Evolutionary conservation across 768 basidiomycete genomes (phyloP).

Genomic region (Hydnum rufescens): DNA sequence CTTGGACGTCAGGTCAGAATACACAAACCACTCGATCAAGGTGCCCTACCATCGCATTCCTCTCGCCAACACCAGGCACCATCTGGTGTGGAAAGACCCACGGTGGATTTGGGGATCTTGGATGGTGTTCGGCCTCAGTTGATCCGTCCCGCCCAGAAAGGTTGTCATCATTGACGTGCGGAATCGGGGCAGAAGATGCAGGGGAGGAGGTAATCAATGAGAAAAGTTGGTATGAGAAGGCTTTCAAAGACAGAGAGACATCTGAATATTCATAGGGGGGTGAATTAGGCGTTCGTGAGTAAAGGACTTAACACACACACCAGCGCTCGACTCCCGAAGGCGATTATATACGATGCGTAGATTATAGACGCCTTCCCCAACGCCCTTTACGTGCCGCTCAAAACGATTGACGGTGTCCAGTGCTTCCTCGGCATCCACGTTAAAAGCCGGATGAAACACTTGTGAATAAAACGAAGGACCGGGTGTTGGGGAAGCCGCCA

Average conservation of each 20-base stretch:
- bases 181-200: conserved; percentile 10
- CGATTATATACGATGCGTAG: conserved; percentile 41
- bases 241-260: conserved; percentile 57
- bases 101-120: conserved; percentile 13
- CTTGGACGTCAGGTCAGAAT: neutral
- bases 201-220: conserved; percentile 54
- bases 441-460: conserved; percentile 72
- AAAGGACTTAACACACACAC: conserved; percentile 21
- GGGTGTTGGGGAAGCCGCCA: conserved; percentile 35
- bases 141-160: conserved; percentile 19
- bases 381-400: conserved; percentile 40
- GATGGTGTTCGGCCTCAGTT: neutral
- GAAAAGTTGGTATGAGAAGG: conserved; percentile 51
- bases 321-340: conserved; percentile 45
- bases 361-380: conserved; percentile 48
- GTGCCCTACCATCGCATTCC: conserved; percentile 36
- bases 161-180: conserved; percentile 30
- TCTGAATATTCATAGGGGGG: too few relatives aligned
- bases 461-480: conserved; percentile 59
- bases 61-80: conserved; percentile 84
- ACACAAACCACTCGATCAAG: neutral
- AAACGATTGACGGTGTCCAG: conserved; percentile 38
- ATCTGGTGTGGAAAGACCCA: conserved; percentile 43
- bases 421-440: conserved; percentile 58
- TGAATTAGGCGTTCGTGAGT: neutral